Conservation (phyloP, 1,284 basidiomycete species). For the Stereum hirsutum region DNA sequence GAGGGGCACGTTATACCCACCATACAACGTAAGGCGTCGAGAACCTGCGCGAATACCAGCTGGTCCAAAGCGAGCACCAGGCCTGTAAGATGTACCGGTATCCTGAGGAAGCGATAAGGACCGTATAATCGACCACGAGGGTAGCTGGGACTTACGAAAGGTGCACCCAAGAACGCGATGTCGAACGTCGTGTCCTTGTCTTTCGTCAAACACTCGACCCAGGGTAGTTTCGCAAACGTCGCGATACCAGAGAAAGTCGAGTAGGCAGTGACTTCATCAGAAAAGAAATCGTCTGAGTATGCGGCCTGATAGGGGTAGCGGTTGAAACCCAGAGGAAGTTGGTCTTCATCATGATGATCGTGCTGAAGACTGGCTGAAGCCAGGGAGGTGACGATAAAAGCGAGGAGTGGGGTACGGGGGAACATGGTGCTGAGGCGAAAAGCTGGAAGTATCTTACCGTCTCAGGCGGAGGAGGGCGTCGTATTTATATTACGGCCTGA, state of each 20-base stretch:
- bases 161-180: slow-evolving; percentile 73
- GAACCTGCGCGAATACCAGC: slow-evolving; percentile 69
- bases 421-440: background rate
- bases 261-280: slow-evolving; percentile 48
- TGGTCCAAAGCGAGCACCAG: slow-evolving; percentile 74
- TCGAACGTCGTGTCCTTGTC: slow-evolving; percentile 50
- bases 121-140: slow-evolving; percentile 2
- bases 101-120: slow-evolving; percentile 33
- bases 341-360: slow-evolving; percentile 35
- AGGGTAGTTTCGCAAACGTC: slow-evolving; percentile 68
- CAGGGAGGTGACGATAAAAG: background rate
- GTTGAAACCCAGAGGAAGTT: slow-evolving; percentile 56
- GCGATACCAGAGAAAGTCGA: slow-evolving; percentile 68
- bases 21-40: slow-evolving; percentile 62
- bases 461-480: no score
- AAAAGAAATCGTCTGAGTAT: slow-evolving; percentile 30
- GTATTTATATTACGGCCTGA: no score
- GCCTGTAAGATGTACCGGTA: slow-evolving; percentile 67
- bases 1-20: slow-evolving; percentile 69
- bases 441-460: background rate
- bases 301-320: slow-evolving; percentile 50
- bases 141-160: slow-evolving; percentile 43
- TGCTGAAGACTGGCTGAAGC: slow-evolving; percentile 22
- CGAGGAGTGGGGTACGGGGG: background rate
- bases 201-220: slow-evolving; percentile 61